Base-by-base conservation (phyloP, 2,329 filamentous ascomycete species). In the Orbilia oligospora region DNA sequence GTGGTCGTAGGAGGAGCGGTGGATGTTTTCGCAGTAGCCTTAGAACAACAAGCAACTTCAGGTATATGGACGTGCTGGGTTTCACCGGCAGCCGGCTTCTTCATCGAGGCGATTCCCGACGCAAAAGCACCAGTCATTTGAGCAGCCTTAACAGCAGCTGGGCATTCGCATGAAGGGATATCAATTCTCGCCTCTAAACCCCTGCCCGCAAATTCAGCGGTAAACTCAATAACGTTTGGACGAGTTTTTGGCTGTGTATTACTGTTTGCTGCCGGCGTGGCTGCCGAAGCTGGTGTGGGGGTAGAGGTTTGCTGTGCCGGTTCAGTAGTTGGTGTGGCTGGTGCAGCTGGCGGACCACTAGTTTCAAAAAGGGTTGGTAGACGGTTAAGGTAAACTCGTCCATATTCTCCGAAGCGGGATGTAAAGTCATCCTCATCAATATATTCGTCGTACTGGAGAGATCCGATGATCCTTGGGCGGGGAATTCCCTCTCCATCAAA, bases 301-400 rank as follows among this genome's bases (percentile, higher is more conserved):
- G 27, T 5, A 18, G 51, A 14, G 16, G 51, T 36, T 55, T 33
- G 14, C 51, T 55, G 8, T 24, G 63, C 16, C 38, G 46, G 16
- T 49, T 36, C 20, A 16, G 38, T 10, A 41, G 48, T 12, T 3
- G 14, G 30, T 6, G 20, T 5, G 41, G 48, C 22, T 3, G 18
- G 20, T 8, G 20, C 38, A 27, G 12, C 56, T 63, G 6, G 61
- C 5, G 38, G 38, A 16, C 12, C 38, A 41, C 12, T 48, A 9
- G 61, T 78, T 18, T 72, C 67, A 1, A 33, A 6, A 12, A 78
- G 33, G n/a, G 61, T 64, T 8, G 68, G 67, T 30, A 78, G 30
- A 24, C 41, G 75, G 22, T 27, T 55, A 16, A 72, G 5, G 3
- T 64, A 56, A 30, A 58, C 63, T n/a, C 64, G 30, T 8, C 58